phyloP scores from a whole-genome alignment of 345 rosid genomes.

The Eucalyptus urophylla region DNA sequence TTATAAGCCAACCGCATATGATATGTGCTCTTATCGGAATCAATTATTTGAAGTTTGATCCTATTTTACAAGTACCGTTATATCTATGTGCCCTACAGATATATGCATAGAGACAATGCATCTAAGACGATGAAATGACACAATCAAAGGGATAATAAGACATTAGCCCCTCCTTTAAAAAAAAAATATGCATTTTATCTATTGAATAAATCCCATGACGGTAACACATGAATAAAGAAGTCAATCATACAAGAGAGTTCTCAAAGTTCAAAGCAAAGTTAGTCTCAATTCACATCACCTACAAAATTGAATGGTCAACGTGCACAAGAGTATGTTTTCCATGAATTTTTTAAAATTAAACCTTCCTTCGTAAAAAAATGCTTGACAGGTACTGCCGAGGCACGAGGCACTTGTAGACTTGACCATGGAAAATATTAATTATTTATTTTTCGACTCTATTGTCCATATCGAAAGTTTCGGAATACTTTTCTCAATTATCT shows the following conservation, averaged over 20 bases:
- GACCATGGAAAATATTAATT: accelerated
- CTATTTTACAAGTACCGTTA: neutral
- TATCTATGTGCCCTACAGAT: neutral
- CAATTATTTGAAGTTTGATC: neutral
- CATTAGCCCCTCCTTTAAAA: neutral
- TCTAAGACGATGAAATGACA: neutral
- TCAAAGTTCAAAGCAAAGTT: too few relatives aligned
- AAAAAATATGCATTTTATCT: neutral
- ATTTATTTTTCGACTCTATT: too few relatives aligned
- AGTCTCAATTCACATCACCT: too few relatives aligned
- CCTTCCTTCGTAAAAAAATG: too few relatives aligned
- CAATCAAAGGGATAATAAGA: neutral
- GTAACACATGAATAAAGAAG: neutral
- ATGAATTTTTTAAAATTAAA: too few relatives aligned
- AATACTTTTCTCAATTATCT: too few relatives aligned
- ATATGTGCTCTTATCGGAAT: neutral
- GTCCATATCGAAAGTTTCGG: too few relatives aligned
- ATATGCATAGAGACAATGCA: neutral
- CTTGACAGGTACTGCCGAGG: accelerated
- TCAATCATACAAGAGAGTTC: neutral
- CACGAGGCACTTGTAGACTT: too few relatives aligned
- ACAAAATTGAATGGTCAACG: too few relatives aligned
- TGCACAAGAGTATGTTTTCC: too few relatives aligned
- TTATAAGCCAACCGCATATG: neutral
- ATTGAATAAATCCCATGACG: neutral